Percentiles rank a stretch among this genome's conserved stretches.
Conservation (phyloP, 2,329 filamentous ascomycete genomes). For the Leptographium radiaticola region DNA sequence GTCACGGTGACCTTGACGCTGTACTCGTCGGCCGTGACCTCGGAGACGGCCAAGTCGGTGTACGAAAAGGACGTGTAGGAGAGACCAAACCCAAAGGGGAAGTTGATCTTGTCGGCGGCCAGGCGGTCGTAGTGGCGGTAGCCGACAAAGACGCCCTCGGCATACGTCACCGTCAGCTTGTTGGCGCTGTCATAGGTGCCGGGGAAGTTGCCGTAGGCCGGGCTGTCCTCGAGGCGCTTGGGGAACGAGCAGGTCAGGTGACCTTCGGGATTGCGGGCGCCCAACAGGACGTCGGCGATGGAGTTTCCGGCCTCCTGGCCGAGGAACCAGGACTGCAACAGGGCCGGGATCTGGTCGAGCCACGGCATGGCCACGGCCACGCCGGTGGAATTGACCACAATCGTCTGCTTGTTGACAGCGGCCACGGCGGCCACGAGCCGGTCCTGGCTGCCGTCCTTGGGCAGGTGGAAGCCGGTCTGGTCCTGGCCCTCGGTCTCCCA, state of each 20-base stretch:
- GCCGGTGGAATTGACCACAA: constrained; percentile 59
- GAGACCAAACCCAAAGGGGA: constrained; percentile 68
- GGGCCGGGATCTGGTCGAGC: constrained; percentile 48
- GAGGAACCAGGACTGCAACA: constrained; percentile 60
- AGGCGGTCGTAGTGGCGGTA: constrained; percentile 70
- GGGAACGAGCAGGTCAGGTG: constrained; percentile 55
- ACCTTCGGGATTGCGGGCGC: constrained; percentile 49
- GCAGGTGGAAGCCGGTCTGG: constrained; percentile 8
- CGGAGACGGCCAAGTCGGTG: constrained; percentile 12
- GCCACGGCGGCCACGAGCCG: constrained; percentile 19
- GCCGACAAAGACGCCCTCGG: constrained; percentile 68
- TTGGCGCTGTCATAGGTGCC: constrained; percentile 34
- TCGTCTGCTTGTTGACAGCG: constrained; percentile 42
- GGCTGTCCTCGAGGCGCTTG: constrained; percentile 52
- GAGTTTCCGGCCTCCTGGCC: constrained; percentile 58
- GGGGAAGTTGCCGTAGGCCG: constrained; percentile 62
- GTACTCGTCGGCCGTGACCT: not conserved
- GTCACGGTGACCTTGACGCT: not conserved
- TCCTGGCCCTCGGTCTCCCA: constrained; percentile 12
- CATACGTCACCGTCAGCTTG: constrained; percentile 58
- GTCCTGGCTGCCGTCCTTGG: constrained; percentile 29
- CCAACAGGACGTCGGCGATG: constrained; percentile 54
- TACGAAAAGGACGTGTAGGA: constrained; percentile 59
- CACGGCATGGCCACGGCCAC: constrained; percentile 59
- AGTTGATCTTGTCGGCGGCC: constrained; percentile 36